Conservation (phyloP, 768 basidiomycete genomes). For the Fibroporia radiculosa region DNA sequence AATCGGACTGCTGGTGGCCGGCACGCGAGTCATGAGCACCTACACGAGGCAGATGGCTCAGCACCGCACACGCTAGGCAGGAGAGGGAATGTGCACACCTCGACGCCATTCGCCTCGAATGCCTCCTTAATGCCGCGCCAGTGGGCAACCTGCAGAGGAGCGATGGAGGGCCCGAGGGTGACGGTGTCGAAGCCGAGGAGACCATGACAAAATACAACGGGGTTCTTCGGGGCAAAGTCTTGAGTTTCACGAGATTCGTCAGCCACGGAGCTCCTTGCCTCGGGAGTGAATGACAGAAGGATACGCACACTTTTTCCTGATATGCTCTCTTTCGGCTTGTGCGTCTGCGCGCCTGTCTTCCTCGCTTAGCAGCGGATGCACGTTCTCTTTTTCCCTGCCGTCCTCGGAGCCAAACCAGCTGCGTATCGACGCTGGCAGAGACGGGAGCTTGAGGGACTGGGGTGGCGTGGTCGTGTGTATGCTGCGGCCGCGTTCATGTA, state of each 20-base stretch:
- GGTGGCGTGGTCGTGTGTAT: conserved; percentile 21
- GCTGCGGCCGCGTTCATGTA: conserved; percentile 18
- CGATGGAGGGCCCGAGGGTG: conserved; percentile 67
- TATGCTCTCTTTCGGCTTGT: conserved; percentile 15
- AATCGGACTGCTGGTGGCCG: conserved; percentile 81
- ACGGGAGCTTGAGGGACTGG: conserved; percentile 12
- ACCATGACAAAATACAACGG: conserved; percentile 94
- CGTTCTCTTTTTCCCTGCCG: conserved; percentile 12
- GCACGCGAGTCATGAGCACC: conserved; percentile 89
- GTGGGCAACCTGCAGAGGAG: conserved; percentile 81
- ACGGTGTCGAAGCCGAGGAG: conserved; percentile 85
- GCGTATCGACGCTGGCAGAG: conserved; percentile 13
- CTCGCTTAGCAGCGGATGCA: conserved; percentile 16
- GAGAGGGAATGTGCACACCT: conserved; percentile 25
- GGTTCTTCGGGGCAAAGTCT: conserved; percentile 77
- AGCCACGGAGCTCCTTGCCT: conserved; percentile 1
- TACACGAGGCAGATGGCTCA: conserved; percentile 1
- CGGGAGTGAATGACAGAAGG: background rate
- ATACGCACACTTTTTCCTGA: conserved; percentile 18
- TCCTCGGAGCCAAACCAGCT: conserved; percentile 20
- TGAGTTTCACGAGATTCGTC: no score
- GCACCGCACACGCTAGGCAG: no score
- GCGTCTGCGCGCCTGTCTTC: conserved; percentile 16
- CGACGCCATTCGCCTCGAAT: conserved; percentile 77
- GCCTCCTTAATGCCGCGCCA: conserved; percentile 97